Evolutionary conservation across 345 rosid genomes (phyloP), one percentile per base, ranked within the genome.

Genomic region (Ceriops zippeliana): DNA sequence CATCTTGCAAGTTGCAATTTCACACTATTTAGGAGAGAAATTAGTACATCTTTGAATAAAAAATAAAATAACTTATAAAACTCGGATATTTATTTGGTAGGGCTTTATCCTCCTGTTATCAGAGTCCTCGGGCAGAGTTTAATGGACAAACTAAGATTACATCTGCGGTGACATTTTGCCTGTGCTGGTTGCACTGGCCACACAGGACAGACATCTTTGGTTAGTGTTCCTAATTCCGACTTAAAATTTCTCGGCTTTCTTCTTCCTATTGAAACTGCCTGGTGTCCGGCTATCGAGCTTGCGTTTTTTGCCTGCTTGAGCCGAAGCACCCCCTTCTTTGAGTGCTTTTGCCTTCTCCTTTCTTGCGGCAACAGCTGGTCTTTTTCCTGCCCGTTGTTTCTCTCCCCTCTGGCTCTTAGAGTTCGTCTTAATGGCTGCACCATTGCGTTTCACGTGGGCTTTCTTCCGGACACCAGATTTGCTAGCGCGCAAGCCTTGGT

Each of bases 291-390:
- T 82, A 46, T 83, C 92, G 20, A 78, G 71, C 86, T 92, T 96
- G 70, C 96, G 88, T 79, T 92, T 96, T 63, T 70, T 65, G 21
- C 87, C 93, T 10, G 76, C 80, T 66, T 76, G 86, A 38, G 75
- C 81, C 2, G 71, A 8, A 52, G 79, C 78, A 61, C 82, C 85
- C 17, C 76, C 84, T 5, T 83, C 80, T 63, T 73, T 75, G 27
- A 67, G 69, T 1, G 64, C 79, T 0, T 69, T 84, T 11, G 80
- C 86, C 75, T 80, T 91, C 5, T 83, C 86, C 79, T 87, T 96
- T 78, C 99, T 86, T 34, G 88, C 86, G 2, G 92, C 92, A 71
- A 96, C 99, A 10, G 96, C 71, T 24, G 96, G 96, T 70, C 98
- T 86, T 75, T 92, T 96, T 57, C 71, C 77, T 56, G 4, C 35